Conservation (phyloP, 2,329 filamentous ascomycete species). For the Hymenotorrendiella dingleyae region DNA sequence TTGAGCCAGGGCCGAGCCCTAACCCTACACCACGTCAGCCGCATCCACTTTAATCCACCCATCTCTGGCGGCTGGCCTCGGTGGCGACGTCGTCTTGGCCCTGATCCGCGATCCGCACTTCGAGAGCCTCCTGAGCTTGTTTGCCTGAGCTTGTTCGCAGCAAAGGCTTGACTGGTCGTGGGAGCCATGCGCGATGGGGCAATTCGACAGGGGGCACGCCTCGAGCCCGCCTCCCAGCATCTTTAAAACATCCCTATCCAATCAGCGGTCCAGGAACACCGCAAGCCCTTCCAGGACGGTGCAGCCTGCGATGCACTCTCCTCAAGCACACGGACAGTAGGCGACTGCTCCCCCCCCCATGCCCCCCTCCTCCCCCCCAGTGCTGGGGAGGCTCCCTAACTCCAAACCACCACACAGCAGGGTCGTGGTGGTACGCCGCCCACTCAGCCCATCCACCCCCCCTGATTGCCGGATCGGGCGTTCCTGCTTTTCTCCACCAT, state of each 20-base stretch:
- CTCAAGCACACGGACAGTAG: background rate
- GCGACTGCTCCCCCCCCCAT: background rate
- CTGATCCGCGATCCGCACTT: constrained; percentile 1
- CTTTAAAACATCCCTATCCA: no score
- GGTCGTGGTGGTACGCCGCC: background rate
- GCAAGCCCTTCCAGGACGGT: no score
- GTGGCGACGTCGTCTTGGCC: background rate
- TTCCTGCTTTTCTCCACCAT: constrained; percentile 22
- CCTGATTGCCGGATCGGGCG: constrained; percentile 10
- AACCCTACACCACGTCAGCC: constrained; percentile 11
- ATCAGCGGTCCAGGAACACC: no score
- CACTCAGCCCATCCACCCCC: constrained; percentile 8
- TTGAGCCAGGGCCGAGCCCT: no score
- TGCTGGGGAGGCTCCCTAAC: background rate
- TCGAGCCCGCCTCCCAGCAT: no score
- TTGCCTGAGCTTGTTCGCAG: no score
- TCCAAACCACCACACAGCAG: background rate
- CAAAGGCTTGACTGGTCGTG: no score
- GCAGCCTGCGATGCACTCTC: no score
- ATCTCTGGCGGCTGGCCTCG: background rate
- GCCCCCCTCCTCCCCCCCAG: background rate
- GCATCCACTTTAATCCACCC: constrained; percentile 5
- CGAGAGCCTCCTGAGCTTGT: no score
- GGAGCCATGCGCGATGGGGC: no score
- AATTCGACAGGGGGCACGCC: background rate